phyloP scores from a whole-genome alignment of 768 basidiomycete species.

The Pisolithus orientalis region DNA sequence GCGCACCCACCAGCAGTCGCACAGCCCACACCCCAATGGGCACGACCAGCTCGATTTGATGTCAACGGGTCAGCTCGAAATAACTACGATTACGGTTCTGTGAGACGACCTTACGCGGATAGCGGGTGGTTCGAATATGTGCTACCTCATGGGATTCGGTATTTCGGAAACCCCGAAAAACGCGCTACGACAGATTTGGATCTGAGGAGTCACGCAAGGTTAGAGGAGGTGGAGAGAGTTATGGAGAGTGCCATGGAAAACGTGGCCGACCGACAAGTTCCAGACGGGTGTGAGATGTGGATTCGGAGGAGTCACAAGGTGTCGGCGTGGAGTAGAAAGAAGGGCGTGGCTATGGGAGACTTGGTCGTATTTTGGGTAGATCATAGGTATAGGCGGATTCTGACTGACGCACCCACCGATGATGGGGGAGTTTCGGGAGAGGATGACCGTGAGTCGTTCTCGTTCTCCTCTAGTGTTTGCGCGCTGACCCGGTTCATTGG shows the following conservation, averaged over 20 bases:
- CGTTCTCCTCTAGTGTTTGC: conserved; percentile 9
- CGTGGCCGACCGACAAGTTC: conserved; percentile 14
- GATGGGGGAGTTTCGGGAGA: conserved; percentile 19
- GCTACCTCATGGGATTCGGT: conserved; percentile 66
- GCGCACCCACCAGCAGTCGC: conserved; percentile 11
- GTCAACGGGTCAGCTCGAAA: conserved; percentile 25
- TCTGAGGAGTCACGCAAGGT: conserved; percentile 44
- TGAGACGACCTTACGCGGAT: conserved; percentile 13
- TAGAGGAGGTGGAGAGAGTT: conserved; percentile 36
- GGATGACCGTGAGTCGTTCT: conserved; percentile 35
- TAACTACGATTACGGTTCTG: conserved; percentile 21
- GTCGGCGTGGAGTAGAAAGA: conserved; percentile 23
- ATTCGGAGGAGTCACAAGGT: conserved; percentile 32
- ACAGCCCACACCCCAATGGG: conserved; percentile 25
- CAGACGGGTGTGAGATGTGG: conserved; percentile 59
- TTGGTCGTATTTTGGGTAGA: conserved; percentile 57
- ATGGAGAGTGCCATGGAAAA: conserved; percentile 21
- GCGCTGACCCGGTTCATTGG: background rate
- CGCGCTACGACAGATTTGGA: conserved; percentile 69
- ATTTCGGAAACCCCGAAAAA: conserved; percentile 60
- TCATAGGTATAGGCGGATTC: conserved; percentile 51
- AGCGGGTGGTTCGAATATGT: conserved; percentile 73
- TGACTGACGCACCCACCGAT: conserved; percentile 37
- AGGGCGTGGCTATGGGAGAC: conserved; percentile 19
- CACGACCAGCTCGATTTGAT: conserved; percentile 17